Base-by-base conservation (phyloP, 148 eudicot species). In the Persicaria maculosa region DNA sequence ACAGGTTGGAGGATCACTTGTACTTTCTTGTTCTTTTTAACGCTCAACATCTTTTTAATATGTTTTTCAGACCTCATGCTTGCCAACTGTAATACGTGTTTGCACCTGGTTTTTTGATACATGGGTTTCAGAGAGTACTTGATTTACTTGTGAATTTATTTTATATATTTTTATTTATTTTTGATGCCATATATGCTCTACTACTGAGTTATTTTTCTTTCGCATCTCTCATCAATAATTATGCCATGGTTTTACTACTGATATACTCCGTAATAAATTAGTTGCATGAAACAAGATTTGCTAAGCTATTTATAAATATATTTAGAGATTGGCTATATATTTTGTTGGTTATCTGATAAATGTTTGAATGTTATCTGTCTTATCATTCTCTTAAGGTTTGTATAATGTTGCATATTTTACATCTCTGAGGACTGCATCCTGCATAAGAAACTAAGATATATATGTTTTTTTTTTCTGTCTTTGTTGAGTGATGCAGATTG, bases 401-500 rank as follows among this genome's bases (percentile, higher is more conserved):
- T 70, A 11, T 61, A n/a, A 50, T 44, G 12, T 31, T 12, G 53
- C 58, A 47, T 36, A 47, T 71, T 58, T 52, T 40, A 15, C 5
- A 74, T 88, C 79, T 78, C 84, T 85, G 67, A 83, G 68, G 69
- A 79, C 78, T 36, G 79, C 91, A 50, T 10, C 46, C n/a, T 64
- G 68, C 14, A 64, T 64, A 31, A 31, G 36, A 7, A 40, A 65
- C 70, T 65, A 65, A 65, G n/a, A 65, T 43, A 43, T 2, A 31
- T 31, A 31, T 31, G 40, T 31, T 31, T 31, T 1, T 1, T 65
- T 0, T 40, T 40, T 14, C 16, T 8, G 40, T 9, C 9, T 65
- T 65, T 15, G 46, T 65, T 65, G 70, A 43, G 70, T 8, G 47
- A 57, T 78, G 88, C 92, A 94, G 98, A 91, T 94, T 76, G 92